phyloP scores from a whole-genome alignment of 495 filamentous ascomycete species.

The Tuber umbilicatum region DNA sequence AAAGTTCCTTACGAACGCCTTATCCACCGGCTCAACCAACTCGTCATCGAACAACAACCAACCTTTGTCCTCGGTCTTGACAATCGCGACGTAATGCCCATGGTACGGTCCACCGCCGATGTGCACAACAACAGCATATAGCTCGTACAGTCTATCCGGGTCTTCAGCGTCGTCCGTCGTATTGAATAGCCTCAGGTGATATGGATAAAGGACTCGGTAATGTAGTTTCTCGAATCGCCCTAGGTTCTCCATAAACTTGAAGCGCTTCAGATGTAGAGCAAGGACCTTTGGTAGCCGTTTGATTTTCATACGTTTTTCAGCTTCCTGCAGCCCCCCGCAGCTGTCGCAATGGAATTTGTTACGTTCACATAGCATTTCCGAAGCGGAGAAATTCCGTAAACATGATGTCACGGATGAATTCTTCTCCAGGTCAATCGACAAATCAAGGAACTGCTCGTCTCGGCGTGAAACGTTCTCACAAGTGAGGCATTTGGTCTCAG shows the following conservation, averaged over 20 bases:
- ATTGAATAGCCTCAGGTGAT: slow-evolving; percentile 93
- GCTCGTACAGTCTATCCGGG: slow-evolving; percentile 87
- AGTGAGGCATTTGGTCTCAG: slow-evolving; percentile 92
- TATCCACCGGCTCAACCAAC: slow-evolving; percentile 95
- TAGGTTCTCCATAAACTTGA: slow-evolving; percentile 95
- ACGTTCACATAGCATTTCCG: slow-evolving; percentile 96
- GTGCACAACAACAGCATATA: slow-evolving; percentile 97
- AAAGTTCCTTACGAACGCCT: slow-evolving; percentile 93
- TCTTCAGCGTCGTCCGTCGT: slow-evolving; percentile 96
- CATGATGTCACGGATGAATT: slow-evolving; percentile 96
- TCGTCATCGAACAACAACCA: slow-evolving; percentile 98
- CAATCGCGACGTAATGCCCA: slow-evolving; percentile 93
- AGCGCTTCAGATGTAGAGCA: slow-evolving; percentile 87
- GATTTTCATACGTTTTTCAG: slow-evolving; percentile 98
- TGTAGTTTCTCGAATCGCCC: slow-evolving; percentile 92
- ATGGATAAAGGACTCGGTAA: slow-evolving; percentile 93
- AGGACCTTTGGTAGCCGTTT: slow-evolving; percentile 88
- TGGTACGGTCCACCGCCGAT: slow-evolving; percentile 98
- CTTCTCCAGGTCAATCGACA: slow-evolving; percentile 92
- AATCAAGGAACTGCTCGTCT: slow-evolving; percentile 89
- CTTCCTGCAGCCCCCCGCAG: slow-evolving; percentile 93
- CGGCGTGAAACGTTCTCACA: slow-evolving; percentile 93
- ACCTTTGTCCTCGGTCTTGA: slow-evolving; percentile 92
- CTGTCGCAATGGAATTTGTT: slow-evolving; percentile 99
- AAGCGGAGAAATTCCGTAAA: slow-evolving; percentile 88